Conservation (phyloP, 768 basidiomycete genomes). For the Daedalea quercina region DNA sequence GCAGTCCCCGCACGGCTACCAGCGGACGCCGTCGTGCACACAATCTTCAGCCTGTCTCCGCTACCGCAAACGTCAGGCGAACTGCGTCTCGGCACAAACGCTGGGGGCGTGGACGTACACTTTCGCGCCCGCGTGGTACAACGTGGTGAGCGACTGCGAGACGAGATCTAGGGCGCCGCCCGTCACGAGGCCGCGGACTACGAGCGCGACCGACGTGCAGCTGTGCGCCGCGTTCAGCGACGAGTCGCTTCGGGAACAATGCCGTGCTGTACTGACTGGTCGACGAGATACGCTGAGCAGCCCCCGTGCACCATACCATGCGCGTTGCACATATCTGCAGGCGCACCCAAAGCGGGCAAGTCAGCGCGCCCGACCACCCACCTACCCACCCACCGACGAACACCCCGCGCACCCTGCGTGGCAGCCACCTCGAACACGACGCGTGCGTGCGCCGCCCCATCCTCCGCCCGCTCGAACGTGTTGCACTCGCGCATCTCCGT, state of each 20-base stretch:
- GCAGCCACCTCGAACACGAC: constrained; percentile 9
- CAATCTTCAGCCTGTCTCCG: constrained; percentile 9
- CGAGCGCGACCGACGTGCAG: constrained; percentile 13
- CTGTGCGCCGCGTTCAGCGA: background rate
- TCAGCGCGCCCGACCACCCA: background rate
- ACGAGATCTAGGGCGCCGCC: constrained; percentile 9
- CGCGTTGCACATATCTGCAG: constrained; percentile 12
- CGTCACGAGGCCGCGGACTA: constrained; percentile 3
- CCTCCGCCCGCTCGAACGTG: constrained; percentile 6
- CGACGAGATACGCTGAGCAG: constrained; percentile 13
- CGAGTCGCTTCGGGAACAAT: background rate
- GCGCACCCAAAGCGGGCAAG: background rate
- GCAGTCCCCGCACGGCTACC: constrained; percentile 10
- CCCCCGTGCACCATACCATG: constrained; percentile 12
- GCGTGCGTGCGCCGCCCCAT: constrained; percentile 12
- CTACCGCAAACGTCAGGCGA: background rate
- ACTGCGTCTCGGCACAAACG: background rate
- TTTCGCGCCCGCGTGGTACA: constrained; percentile 9
- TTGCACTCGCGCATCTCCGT: constrained; percentile 5
- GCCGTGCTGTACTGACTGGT: constrained; percentile 7
- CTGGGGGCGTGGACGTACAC: background rate
- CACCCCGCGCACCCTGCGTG: constrained; percentile 2
- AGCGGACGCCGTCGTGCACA: constrained; percentile 9
- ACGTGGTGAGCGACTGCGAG: constrained; percentile 14
- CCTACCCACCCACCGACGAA: background rate